These are phyloP conservation scores for Hygrocybe coccinea DNA, from an alignment of 768 basidiomycete genomes.

Conservation along the genomic window DNA sequence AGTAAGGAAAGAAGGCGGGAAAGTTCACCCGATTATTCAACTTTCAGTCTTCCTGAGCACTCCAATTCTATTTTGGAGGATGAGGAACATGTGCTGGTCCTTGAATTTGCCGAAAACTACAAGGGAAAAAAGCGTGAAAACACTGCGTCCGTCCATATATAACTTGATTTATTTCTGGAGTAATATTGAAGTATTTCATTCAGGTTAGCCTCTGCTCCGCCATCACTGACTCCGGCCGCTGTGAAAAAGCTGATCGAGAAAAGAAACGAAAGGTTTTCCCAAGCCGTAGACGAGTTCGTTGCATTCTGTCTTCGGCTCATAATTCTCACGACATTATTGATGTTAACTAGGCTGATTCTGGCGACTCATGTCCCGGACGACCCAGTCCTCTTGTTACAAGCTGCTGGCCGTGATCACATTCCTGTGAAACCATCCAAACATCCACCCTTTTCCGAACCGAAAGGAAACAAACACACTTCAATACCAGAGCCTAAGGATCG, in stretches of 20 bases:
- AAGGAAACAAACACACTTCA: slow-evolving; percentile 17
- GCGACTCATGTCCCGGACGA: slow-evolving; percentile 54
- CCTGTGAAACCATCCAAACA: slow-evolving; percentile 53
- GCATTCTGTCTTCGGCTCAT: background rate
- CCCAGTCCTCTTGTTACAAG: slow-evolving; percentile 56
- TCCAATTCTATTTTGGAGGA: slow-evolving; percentile 27
- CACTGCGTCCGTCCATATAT: slow-evolving; percentile 22
- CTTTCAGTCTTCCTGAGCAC: slow-evolving; percentile 31
- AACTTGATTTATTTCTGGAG: background rate
- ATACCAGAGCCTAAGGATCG: slow-evolving; percentile 47
- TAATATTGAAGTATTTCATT: slow-evolving; percentile 9
- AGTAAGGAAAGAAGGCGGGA: slow-evolving; percentile 23
- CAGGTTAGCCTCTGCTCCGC: slow-evolving; percentile 25
- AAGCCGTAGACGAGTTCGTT: slow-evolving; percentile 65
- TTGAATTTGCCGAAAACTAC: slow-evolving; percentile 39
- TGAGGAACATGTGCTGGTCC: slow-evolving; percentile 40
- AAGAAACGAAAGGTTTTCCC: slow-evolving; percentile 58
- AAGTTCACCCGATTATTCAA: slow-evolving; percentile 40
- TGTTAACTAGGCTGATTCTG: slow-evolving; percentile 46
- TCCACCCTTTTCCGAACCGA: slow-evolving; percentile 4
- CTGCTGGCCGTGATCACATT: slow-evolving; percentile 64
- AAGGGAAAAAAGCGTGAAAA: slow-evolving; percentile 31
- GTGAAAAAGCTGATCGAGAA: slow-evolving; percentile 67
- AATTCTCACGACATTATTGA: background rate
- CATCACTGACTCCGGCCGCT: slow-evolving; percentile 49